Percentiles rank a stretch among this genome's conserved stretches.
Conservation (phyloP, 176 grass and related monocot species). For the Urochloa ruziziensis region DNA sequence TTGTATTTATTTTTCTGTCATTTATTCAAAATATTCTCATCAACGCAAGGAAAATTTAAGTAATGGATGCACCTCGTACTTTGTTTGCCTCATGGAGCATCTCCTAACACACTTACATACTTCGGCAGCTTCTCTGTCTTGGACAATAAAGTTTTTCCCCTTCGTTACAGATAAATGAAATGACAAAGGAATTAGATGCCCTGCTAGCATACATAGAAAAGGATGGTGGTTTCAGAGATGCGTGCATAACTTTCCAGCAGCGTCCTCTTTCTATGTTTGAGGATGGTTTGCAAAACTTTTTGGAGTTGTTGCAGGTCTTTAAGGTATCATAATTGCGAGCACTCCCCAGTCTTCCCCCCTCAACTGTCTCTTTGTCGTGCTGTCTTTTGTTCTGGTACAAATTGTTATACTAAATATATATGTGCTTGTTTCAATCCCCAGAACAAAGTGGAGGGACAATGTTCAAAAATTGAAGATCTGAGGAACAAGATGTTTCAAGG, state of each 20-base stretch:
- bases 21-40: constrained; percentile 25
- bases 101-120: not conserved
- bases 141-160: constrained; percentile 2
- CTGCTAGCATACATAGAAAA: constrained; percentile 73
- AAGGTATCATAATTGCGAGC: constrained; percentile 53
- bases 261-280: constrained; percentile 56
- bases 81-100: not conserved
- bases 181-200: constrained; percentile 74
- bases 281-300: constrained; percentile 61
- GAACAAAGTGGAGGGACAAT: constrained; percentile 67
- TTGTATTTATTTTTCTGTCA: constrained; percentile 13
- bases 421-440: constrained; percentile 45
- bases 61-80: constrained; percentile 11
- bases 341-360: not conserved
- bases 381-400: constrained; percentile 4
- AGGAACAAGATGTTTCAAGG: constrained; percentile 89
- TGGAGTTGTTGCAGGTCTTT: constrained; percentile 57
- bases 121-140: constrained; percentile 6
- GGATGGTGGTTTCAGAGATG: constrained; percentile 81
- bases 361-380: not conserved
- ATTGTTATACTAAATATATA: constrained; percentile 22
- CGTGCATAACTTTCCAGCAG: constrained; percentile 75
- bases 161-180: constrained; percentile 70
- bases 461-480: constrained; percentile 75
- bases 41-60: not conserved